Percentiles rank a stretch among this genome's conserved stretches.
phyloP scores from a whole-genome alignment of 169 alveolate species.

The Cystoisospora suis region DNA sequence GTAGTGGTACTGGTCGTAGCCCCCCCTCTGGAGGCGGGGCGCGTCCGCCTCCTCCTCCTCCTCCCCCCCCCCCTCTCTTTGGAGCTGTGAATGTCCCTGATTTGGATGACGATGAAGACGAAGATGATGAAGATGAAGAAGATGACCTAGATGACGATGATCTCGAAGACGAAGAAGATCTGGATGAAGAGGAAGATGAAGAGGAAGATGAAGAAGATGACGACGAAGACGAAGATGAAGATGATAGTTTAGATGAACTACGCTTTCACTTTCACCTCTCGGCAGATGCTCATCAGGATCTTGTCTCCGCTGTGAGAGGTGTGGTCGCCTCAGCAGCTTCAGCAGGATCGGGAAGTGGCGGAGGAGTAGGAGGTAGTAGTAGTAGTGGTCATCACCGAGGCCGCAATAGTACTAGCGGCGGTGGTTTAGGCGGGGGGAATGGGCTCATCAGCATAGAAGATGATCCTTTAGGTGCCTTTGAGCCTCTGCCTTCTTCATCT shows the following conservation, averaged over 20 bases:
- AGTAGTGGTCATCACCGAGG: too few species aligned
- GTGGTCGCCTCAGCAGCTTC: too few species aligned
- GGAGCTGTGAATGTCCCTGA: too few species aligned
- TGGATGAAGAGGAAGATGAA: background rate
- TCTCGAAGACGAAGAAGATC: background rate
- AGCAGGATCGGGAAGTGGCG: too few species aligned
- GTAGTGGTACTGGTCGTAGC: too few species aligned
- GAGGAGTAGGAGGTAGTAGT: too few species aligned
- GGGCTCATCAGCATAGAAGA: too few species aligned
- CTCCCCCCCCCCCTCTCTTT: too few species aligned
- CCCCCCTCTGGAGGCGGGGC: background rate
- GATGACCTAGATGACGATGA: slow-evolving; percentile 2
- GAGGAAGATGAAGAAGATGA: background rate
- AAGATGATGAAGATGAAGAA: background rate
- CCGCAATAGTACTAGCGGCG: too few species aligned
- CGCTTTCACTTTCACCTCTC: slow-evolving; percentile 21
- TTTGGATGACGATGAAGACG: background rate
- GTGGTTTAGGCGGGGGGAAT: too few species aligned
- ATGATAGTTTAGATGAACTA: background rate
- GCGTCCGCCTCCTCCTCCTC: background rate
- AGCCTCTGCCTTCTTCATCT: too few species aligned
- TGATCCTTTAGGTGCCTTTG: too few species aligned
- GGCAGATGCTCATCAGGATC: slow-evolving; percentile 14
- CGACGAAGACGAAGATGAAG: slow-evolving; percentile 3
- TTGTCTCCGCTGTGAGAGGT: background rate